These are phyloP conservation scores for Anaeromyces robustus DNA, from an alignment of 192 early-diverging fungal genomes.

Conservation along the genomic window DNA sequence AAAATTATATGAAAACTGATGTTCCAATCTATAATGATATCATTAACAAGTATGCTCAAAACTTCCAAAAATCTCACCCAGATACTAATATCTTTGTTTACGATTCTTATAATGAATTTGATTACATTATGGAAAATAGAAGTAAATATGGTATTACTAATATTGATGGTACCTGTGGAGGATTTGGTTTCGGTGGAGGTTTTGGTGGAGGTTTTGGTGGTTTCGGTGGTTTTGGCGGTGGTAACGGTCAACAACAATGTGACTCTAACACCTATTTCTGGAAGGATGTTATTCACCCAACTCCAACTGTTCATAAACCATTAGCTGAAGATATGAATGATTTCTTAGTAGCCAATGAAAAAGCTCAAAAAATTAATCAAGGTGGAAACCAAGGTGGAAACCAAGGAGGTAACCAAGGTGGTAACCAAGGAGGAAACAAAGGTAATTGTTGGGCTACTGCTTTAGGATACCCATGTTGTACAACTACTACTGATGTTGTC, in stretches of 20 bases:
- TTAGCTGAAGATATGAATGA: background rate
- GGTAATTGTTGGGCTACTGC: background rate
- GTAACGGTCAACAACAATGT: background rate
- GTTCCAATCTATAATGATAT: background rate
- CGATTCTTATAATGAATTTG: background rate
- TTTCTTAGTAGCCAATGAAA: background rate
- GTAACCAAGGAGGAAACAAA: background rate
- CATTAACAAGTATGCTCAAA: background rate
- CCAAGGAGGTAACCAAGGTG: background rate
- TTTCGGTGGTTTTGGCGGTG: too few relatives aligned
- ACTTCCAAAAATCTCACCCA: background rate
- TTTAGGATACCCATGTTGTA: background rate
- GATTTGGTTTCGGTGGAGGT: background rate
- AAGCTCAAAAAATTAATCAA: background rate
- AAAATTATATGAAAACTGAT: background rate
- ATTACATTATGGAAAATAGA: background rate
- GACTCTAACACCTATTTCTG: background rate
- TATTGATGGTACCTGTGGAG: background rate
- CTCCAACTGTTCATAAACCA: background rate
- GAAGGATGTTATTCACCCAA: background rate
- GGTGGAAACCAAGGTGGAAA: background rate
- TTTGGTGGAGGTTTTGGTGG: too few relatives aligned
- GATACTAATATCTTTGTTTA: background rate
- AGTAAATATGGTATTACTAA: background rate
- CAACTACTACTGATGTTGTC: background rate